Percentiles rank a stretch among this genome's conserved stretches.
Conservation (phyloP, 805 yeast genomes). For the Wickerhamomyces ciferrii region DNA sequence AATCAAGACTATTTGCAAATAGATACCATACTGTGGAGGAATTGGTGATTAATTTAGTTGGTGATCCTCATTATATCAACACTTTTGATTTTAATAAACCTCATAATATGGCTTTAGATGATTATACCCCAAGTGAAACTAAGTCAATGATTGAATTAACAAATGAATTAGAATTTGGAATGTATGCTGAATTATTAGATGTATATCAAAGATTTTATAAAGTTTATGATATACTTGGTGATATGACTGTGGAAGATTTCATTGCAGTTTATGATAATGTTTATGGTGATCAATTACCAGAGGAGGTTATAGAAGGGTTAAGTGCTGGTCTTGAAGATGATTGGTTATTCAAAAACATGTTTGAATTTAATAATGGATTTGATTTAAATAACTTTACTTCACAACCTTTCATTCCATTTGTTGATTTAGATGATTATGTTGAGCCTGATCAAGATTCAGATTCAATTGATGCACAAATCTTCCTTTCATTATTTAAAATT, state of each 20-base stretch:
- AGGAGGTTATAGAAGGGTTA: neutral
- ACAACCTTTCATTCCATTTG: slow-evolving; percentile 8
- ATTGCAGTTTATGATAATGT: slow-evolving; percentile 13
- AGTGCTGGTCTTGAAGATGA: neutral
- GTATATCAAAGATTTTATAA: slow-evolving; percentile 5
- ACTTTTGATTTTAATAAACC: slow-evolving; percentile 6
- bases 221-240: slow-evolving; percentile 11
- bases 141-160: neutral
- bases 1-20: neutral
- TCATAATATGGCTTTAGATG: slow-evolving; percentile 1
- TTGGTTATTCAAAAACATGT: neutral
- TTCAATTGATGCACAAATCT: slow-evolving; percentile 4
- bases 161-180: slow-evolving; percentile 3
- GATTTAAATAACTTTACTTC: neutral
- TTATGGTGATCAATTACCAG: slow-evolving; percentile 1
- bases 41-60: slow-evolving; percentile 7
- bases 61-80: slow-evolving; percentile 8
- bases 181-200: slow-evolving; percentile 3
- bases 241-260: slow-evolving; percentile 12
- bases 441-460: neutral
- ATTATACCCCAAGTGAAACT: slow-evolving; percentile 2
- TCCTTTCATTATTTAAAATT: slow-evolving; percentile 8
- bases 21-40: slow-evolving; percentile 8
- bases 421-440: neutral
- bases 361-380: neutral